Conservation (phyloP, 1,284 basidiomycete species). For the Ustilago esculenta region DNA sequence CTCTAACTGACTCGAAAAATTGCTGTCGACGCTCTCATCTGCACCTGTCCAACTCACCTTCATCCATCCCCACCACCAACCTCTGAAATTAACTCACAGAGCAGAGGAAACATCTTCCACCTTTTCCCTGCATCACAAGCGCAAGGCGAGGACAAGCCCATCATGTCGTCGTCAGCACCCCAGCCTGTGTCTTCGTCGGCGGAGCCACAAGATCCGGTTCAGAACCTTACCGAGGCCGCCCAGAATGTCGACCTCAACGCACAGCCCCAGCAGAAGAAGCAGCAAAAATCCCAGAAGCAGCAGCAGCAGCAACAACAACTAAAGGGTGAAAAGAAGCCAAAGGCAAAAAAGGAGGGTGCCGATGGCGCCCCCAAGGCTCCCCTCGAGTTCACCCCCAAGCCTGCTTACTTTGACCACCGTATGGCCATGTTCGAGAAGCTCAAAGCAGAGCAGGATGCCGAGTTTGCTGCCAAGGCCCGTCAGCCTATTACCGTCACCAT, state of each 20-base stretch:
- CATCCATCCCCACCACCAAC: too few species aligned
- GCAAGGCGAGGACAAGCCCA: slow-evolving; percentile 1
- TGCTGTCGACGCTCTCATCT: slow-evolving; percentile 16
- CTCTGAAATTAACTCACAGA: too few species aligned
- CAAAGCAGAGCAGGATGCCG: slow-evolving; percentile 84
- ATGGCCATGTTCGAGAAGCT: slow-evolving; percentile 90
- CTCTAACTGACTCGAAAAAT: slow-evolving; percentile 10
- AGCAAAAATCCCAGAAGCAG: slow-evolving; percentile 19
- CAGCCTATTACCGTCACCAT: slow-evolving; percentile 85
- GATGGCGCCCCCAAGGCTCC: slow-evolving; percentile 48
- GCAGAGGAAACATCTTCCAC: too few species aligned
- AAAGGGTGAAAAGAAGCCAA: slow-evolving; percentile 58
- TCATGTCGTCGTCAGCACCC: slow-evolving; percentile 45
- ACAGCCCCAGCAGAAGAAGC: slow-evolving; percentile 22
- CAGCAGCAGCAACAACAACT: slow-evolving; percentile 30
- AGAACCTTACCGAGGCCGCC: slow-evolving; percentile 48
- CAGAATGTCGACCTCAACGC: slow-evolving; percentile 42
- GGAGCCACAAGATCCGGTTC: slow-evolving; percentile 44
- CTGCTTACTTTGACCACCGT: slow-evolving; percentile 87
- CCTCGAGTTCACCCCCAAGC: slow-evolving; percentile 77
- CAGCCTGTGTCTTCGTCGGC: slow-evolving; percentile 53
- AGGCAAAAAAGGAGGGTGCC: slow-evolving; percentile 44
- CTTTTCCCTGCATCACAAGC: background rate
- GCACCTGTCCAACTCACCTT: background rate
- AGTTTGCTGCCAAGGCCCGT: slow-evolving; percentile 83